Conservation (phyloP, 345 rosid genomes). For the Gossypium ekmanianum region DNA sequence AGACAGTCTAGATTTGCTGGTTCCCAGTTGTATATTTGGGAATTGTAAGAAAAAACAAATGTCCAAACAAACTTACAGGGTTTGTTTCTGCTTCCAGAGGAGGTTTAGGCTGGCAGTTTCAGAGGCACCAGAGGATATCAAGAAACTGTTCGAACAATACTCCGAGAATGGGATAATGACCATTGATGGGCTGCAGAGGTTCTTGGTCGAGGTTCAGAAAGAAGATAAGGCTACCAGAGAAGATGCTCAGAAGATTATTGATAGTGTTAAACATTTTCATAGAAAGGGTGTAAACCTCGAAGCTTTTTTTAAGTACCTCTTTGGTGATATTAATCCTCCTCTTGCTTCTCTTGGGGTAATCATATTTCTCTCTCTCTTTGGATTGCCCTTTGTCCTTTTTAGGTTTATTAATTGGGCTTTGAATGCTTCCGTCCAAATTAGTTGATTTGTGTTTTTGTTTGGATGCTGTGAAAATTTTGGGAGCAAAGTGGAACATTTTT, state of each 20-base stretch:
- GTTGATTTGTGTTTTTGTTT: background rate
- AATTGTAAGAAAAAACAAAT: conserved; percentile 10
- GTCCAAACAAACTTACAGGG: conserved; percentile 67
- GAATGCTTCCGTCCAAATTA: background rate
- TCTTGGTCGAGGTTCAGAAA: conserved; percentile 60
- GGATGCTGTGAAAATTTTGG: background rate
- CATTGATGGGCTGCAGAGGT: conserved; percentile 44
- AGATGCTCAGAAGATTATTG: conserved; percentile 57
- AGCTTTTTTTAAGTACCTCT: conserved; percentile 63
- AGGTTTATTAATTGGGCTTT: background rate
- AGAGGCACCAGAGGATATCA: conserved; percentile 66
- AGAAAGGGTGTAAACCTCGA: conserved; percentile 56
- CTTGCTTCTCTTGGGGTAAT: conserved; percentile 45
- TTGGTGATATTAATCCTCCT: conserved; percentile 51
- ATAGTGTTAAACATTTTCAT: conserved; percentile 47
- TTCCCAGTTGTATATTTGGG: background rate
- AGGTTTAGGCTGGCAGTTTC: conserved; percentile 46
- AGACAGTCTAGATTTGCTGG: background rate
- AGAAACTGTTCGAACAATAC: conserved; percentile 42
- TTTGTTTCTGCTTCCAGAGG: conserved; percentile 34
- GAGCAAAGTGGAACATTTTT: background rate
- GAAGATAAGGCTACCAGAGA: conserved; percentile 49
- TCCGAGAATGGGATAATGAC: conserved; percentile 64
- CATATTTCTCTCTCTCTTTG: background rate
- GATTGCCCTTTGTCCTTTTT: conserved; percentile 1